Base-by-base conservation (phyloP, 2,329 filamentous ascomycete species). In the Pyrenophora graminea region DNA sequence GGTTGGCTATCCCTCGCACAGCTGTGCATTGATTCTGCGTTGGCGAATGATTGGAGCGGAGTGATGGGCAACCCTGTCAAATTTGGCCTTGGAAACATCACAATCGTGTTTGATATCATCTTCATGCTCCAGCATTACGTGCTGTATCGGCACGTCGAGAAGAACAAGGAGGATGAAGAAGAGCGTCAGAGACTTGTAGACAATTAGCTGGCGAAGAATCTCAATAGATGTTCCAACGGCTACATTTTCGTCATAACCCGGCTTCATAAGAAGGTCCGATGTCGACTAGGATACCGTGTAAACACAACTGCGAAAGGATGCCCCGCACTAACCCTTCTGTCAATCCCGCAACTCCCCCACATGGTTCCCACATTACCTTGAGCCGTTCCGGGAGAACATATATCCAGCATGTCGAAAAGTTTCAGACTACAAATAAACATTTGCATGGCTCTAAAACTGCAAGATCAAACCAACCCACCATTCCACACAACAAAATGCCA, bases 31-130 rank as follows among this genome's bases (percentile, higher is more conserved):
- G 94, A 97, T 76, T 91, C 90, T 53, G 90, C 87, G 51, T 76
- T 95, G 32, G 86, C 94, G 72, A 82, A 82, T 48, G 91, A 96
- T 76, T 97, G 93, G 92, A 89, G 87, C 40, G 94, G 93, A 18
- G 80, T 97, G 51, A 91, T 87, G 0, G 93, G 92, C 1, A 97
- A 97, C 71, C 90, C 91, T 0, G 87, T 94, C 62, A 99, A 97
- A 77, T 85, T 97, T 51, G 85, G 86, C 2, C 80, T 97, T 36
- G 89, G 90, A 12, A 93, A 96, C 67, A 84, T 96, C 39, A 91
- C 87, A 51, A 87, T 97, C 63, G 71, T 90, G 2, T 97, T 96
- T 71, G 93, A 97, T 69, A 58, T 88, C 27, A 79, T 96, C 41
- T 97, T 97, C 69, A 87, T 97, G 44, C 67, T 82, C 4, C 94